phyloP scores from a whole-genome alignment of 345 rosid species.

The Gynandropsis gynandra region DNA sequence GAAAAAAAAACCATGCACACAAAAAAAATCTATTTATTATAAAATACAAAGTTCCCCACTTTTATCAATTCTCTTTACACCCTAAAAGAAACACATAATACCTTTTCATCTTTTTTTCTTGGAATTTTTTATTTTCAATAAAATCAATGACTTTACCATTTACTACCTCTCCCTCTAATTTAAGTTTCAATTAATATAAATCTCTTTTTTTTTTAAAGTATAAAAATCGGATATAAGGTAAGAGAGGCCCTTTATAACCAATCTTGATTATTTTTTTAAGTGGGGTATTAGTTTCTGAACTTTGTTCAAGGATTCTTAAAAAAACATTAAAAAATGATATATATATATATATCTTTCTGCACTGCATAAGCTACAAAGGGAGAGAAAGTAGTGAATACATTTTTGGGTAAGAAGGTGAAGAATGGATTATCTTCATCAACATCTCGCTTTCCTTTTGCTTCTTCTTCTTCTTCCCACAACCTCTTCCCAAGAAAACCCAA shows the following conservation, averaged over 20 bases:
- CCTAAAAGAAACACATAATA: constrained; percentile 22
- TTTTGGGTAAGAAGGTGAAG: constrained; percentile 1
- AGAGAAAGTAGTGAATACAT: not conserved
- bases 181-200: no score
- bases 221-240: no score
- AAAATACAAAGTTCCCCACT: constrained; percentile 13
- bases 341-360: no score
- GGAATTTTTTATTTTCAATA: constrained; percentile 8
- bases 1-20: no score
- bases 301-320: no score
- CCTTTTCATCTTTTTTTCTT: constrained; percentile 7
- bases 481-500: constrained; percentile 22
- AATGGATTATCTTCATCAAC: constrained; percentile 21
- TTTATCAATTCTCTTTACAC: constrained; percentile 20
- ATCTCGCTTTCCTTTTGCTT: constrained; percentile 15
- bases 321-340: no score
- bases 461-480: constrained; percentile 8
- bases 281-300: no score
- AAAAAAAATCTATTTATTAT: constrained; percentile 7
- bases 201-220: no score
- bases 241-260: no score
- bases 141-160: constrained; percentile 1
- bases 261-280: no score
- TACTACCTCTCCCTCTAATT: no score
- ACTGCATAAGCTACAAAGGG: no score